Base-by-base conservation (phyloP, 495 filamentous ascomycete species). In the Hypomontagnella monticulosa region DNA sequence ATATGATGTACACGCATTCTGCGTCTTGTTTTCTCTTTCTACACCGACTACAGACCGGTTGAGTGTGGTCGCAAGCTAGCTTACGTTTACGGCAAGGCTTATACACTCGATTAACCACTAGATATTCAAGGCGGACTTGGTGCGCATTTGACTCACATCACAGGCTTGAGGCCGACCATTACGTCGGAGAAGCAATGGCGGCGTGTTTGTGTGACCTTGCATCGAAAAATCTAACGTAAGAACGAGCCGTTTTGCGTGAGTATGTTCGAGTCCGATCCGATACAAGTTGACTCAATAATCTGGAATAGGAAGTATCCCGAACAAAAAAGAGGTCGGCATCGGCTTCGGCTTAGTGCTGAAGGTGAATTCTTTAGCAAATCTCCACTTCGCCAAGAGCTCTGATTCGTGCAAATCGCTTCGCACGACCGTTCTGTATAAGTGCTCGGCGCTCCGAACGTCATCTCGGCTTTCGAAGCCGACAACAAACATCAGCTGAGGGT, bases 21-120 rank as follows among this genome's bases (percentile, higher is more conserved):
- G 33, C 47, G 15, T 55, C 46, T 14, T 67, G 63, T 11, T 61
- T 63, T 37, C 69, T 69, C 59, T 73, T 67, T 30, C 43, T 59
- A 49, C 73, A 77, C 42, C 75, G 66, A 40, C 50, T 52, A 18
- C 75, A 77, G 12, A 73, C 40, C 0, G 73, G 75, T 1, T 56
- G 66, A 0, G 50, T 49, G 42, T 74, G 73, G 34, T 74, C 75
- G 56, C 75, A 77, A 4, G 75, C 71, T 5, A 73, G 58, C 15
- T 74, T 75, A 7, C 73, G 70, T 34, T 67, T 70, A 15, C 72
- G 70, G 32, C 75, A 77, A n/a, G 73, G 73, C 64, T 75, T 61
- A 2, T 9, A 34, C 30, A 32, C 43, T 15, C 4, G 4, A 33
- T 68, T 41, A 66, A 56, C 23, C 2, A 27, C 23, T 58, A 51